Percentiles rank a stretch among this genome's conserved stretches.
Conservation (phyloP, 2,329 filamentous ascomycete genomes). For the Cryphonectria naterciae region DNA sequence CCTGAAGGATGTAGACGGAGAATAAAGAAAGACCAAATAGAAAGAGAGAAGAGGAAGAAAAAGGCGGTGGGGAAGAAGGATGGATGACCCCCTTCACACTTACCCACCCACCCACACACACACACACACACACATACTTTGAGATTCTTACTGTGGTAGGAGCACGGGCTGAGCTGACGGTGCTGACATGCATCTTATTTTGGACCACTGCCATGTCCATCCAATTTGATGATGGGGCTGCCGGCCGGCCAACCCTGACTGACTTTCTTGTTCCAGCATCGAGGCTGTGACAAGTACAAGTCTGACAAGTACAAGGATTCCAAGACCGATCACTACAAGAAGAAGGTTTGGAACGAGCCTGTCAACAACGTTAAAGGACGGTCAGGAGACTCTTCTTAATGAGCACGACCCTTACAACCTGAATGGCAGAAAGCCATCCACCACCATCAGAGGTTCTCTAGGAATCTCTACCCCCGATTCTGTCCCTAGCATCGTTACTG, state of each 20-base stretch:
- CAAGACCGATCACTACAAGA: no score
- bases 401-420: no score
- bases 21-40: not conserved
- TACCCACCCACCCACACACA: no score
- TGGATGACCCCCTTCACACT: not conserved
- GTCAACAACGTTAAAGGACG: no score
- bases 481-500: no score
- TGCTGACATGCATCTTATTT: conserved; percentile 18
- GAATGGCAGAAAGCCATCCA: no score
- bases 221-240: not conserved
- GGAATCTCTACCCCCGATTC: no score
- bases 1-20: conserved; percentile 6
- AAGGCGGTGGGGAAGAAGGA: conserved; percentile 14
- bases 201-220: conserved; percentile 3
- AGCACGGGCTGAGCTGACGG: conserved; percentile 11
- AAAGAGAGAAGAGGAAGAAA: not conserved
- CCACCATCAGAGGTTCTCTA: no score
- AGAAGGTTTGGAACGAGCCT: no score
- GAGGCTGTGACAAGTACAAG: no score
- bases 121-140: not conserved
- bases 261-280: not conserved
- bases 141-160: not conserved
- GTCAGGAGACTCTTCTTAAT: no score
- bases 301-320: no score
- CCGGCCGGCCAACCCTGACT: not conserved